A percentile compares a stretch with the other conserved stretches of the same genome.
These are phyloP conservation scores for Mycena crocata DNA, from an alignment of 768 basidiomycete species.

Conservation along the genomic window DNA sequence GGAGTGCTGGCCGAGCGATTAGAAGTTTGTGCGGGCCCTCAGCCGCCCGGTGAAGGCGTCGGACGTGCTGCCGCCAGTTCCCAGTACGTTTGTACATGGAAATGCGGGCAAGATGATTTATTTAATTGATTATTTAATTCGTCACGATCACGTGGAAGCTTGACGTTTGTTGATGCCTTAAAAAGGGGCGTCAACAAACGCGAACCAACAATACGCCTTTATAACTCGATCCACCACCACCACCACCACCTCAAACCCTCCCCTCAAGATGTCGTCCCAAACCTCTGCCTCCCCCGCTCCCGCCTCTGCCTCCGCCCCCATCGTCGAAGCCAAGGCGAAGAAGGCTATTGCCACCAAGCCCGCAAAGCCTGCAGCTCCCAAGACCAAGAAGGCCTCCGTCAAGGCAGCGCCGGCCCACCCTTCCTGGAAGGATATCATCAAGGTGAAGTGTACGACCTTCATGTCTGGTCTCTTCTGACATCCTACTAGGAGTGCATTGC, in stretches of 20 bases:
- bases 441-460: slow-evolving; percentile 40
- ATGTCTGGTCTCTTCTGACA: background rate
- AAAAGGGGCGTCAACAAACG: background rate
- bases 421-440: slow-evolving; percentile 69
- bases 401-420: slow-evolving; percentile 49
- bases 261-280: slow-evolving; percentile 15
- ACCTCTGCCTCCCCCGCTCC: slow-evolving; percentile 34
- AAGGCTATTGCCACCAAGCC: slow-evolving; percentile 17
- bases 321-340: background rate
- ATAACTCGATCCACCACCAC: slow-evolving; percentile 13
- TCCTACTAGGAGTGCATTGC: slow-evolving; percentile 75
- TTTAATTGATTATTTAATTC: too few relatives aligned
- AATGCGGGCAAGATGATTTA: background rate
- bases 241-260: background rate
- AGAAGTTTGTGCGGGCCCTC: background rate
- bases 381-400: slow-evolving; percentile 14
- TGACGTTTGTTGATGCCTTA: background rate
- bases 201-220: background rate
- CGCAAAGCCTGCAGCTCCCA: slow-evolving; percentile 17
- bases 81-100: slow-evolving; percentile 4
- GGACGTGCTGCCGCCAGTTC: slow-evolving; percentile 1
- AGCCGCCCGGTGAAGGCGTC: slow-evolving; percentile 3
- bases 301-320: slow-evolving; percentile 15
- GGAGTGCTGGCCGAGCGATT: background rate
- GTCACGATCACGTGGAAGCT: slow-evolving; percentile 12